Base-by-base conservation (phyloP, 1,284 basidiomycete species). In the Leccinum insigne region DNA sequence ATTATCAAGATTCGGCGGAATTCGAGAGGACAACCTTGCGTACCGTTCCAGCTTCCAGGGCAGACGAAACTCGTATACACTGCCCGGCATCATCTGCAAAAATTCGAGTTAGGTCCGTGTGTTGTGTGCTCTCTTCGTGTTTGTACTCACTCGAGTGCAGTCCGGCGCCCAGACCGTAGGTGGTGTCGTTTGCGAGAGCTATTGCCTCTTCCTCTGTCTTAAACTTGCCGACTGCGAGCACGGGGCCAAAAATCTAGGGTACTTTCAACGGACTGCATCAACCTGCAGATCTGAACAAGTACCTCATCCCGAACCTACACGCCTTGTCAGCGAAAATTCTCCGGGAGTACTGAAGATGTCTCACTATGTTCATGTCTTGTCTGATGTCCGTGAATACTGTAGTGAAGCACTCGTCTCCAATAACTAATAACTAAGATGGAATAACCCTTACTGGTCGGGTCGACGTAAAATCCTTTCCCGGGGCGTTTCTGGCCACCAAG, bases 151-250 rank as follows among this genome's bases (percentile, higher is more conserved):
- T 93, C 38, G 94, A 95, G 78, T 96, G 94, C 35, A 97, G 80
- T 13, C 92, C 95, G 4, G 95, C 95, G 18, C 91, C 95, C 32
- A 98, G 84, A 23, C 96, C 95, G 76, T 96, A 97, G 57, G 80
- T 84, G 2, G 93, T 95, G 72, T 91, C 86, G 75, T 96, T 96
- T 49, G 95, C 95, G 52, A 95, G 79, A 44, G 82, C 73, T 70
- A 97, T 86, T 2, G 86, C 93, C 72, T 94, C 90, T 65, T 88
- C 89, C 77, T 95, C 93, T 7, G 89, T 90, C 67, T 84, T 85
- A 80, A 97, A 97, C 66, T 81, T 86, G 52, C 89, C 90, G 47
- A 95, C 85, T 23, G 86, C 82, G 23, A 95, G 83, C 3, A 96
- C 94, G 13, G 93, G 93, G 1, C 93, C 94, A 77, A 95, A 95